These are phyloP conservation scores for Tubosaeta brunneosetosa DNA, from an alignment of 768 basidiomycete genomes.

Conservation along the genomic window DNA sequence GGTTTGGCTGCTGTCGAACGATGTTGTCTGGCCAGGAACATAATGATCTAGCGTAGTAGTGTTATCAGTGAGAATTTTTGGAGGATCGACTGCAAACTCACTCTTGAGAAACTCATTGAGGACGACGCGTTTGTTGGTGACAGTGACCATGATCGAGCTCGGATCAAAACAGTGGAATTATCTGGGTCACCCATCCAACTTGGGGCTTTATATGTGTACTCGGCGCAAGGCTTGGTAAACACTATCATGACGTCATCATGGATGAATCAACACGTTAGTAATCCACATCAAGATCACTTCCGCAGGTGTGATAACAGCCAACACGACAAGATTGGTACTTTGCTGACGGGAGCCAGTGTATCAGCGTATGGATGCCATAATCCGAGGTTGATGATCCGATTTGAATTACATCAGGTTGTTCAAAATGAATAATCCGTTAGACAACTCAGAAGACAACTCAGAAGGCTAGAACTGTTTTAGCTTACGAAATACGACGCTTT, in stretches of 20 bases:
- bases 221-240: not conserved
- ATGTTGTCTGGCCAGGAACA: constrained; percentile 39
- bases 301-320: too few relatives aligned
- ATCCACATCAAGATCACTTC: too few relatives aligned
- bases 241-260: too few relatives aligned
- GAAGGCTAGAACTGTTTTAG: too few relatives aligned
- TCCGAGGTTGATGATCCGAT: not conserved
- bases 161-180: too few relatives aligned
- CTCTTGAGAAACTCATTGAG: constrained; percentile 1
- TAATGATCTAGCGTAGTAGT: not conserved
- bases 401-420: too few relatives aligned
- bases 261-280: too few relatives aligned
- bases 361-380: not conserved
- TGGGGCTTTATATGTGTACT: not conserved
- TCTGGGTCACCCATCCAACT: not conserved
- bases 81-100: not conserved
- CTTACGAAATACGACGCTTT: too few relatives aligned
- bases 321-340: too few relatives aligned
- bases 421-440: too few relatives aligned
- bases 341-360: not conserved
- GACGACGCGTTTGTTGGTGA: constrained; percentile 1
- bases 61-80: not conserved
- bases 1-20: constrained; percentile 39
- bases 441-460: too few relatives aligned
- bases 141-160: not conserved